Conservation (phyloP, 441 rosid genomes). For the Biscutella laevigata region DNA sequence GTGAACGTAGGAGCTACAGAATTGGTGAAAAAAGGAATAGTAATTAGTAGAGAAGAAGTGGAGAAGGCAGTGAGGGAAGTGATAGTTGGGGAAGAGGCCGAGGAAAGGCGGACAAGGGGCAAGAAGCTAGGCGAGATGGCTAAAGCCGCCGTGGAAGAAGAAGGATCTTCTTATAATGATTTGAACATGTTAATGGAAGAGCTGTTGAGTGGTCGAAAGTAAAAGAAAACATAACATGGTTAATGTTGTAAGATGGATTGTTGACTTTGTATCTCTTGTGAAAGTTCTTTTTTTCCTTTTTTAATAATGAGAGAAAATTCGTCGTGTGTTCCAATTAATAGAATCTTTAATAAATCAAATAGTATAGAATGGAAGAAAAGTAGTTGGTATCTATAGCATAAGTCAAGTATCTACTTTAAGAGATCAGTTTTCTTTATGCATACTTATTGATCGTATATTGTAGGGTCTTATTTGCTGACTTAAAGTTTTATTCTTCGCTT, state of each 20-base stretch:
- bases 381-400: too few species aligned
- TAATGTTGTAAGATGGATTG: not conserved
- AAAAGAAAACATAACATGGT: not conserved
- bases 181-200: conserved; percentile 32
- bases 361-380: too few species aligned
- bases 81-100: conserved; percentile 34
- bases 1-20: conserved; percentile 32
- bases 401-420: not conserved
- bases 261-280: too few species aligned
- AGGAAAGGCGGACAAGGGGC: conserved; percentile 35
- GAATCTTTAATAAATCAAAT: not conserved
- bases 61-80: conserved; percentile 39
- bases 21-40: conserved; percentile 23
- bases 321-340: too few species aligned
- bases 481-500: too few species aligned
- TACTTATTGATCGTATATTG: not conserved
- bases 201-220: conserved; percentile 13
- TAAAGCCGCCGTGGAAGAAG: conserved; percentile 36
- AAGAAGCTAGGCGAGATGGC: conserved; percentile 34
- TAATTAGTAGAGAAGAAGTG: conserved; percentile 31
- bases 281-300: too few species aligned
- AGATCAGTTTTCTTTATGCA: not conserved
- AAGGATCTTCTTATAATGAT: conserved; percentile 50
- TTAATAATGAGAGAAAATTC: too few species aligned
- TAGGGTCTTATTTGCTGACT: too few species aligned